These are phyloP conservation scores for Boletus rubropictus DNA, from an alignment of 768 basidiomycete species.

Conservation along the genomic window DNA sequence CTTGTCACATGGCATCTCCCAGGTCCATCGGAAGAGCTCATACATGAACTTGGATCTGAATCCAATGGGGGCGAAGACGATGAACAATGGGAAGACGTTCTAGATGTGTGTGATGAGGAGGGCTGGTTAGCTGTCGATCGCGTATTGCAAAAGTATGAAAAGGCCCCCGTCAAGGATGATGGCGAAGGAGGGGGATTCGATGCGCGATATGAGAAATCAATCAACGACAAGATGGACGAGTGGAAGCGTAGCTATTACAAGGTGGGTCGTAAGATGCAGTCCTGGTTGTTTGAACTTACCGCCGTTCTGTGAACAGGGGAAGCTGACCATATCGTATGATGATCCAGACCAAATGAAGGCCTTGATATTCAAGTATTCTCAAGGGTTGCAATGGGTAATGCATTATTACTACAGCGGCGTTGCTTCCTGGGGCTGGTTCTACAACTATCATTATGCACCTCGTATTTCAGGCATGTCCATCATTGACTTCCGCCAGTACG, in stretches of 20 bases:
- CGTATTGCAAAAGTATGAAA: slow-evolving; percentile 83
- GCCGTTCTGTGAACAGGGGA: slow-evolving; percentile 49
- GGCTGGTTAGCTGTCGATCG: slow-evolving; percentile 68
- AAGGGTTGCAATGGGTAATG: slow-evolving; percentile 98
- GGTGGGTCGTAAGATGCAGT: slow-evolving; percentile 49
- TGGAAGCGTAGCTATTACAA: slow-evolving; percentile 91
- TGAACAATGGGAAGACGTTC: slow-evolving; percentile 44
- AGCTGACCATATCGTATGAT: slow-evolving; percentile 77
- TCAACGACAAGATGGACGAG: slow-evolving; percentile 81
- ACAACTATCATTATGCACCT: slow-evolving; percentile 96
- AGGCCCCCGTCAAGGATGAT: slow-evolving; percentile 70
- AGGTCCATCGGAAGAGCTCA: slow-evolving; percentile 33
- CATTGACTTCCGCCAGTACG: neutral
- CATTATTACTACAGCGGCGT: slow-evolving; percentile 98
- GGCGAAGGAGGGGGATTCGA: slow-evolving; percentile 75
- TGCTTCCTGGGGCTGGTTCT: slow-evolving; percentile 98
- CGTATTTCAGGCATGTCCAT: slow-evolving; percentile 76
- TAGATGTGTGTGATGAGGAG: slow-evolving; percentile 63
- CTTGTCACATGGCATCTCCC: slow-evolving; percentile 66
- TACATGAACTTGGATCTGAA: slow-evolving; percentile 30
- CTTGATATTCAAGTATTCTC: slow-evolving; percentile 76
- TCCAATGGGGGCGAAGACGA: slow-evolving; percentile 44
- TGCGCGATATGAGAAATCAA: slow-evolving; percentile 61
- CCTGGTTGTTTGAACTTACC: slow-evolving; percentile 11
- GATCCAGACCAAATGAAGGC: slow-evolving; percentile 61